Conservation (phyloP, 495 filamentous ascomycete species). For the Astrocystis sublimbata region DNA sequence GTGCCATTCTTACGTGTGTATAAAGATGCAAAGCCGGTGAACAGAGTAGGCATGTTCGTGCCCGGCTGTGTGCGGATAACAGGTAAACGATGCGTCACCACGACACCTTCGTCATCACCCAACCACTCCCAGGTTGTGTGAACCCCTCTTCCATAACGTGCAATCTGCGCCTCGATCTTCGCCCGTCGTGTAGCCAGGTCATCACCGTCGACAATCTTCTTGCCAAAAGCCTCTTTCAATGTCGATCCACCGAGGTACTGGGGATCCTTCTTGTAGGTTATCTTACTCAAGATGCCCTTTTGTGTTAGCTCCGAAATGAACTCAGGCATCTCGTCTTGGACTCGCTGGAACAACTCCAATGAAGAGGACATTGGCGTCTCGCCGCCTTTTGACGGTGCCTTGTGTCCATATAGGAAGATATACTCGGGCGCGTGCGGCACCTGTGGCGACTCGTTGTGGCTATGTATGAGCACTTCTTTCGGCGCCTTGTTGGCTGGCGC, state of each 20-base stretch:
- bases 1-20: conserved; percentile 34
- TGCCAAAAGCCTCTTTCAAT: conserved; percentile 54
- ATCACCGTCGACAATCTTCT: conserved; percentile 49
- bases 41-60: conserved; percentile 53
- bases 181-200: conserved; percentile 40
- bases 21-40: conserved; percentile 51
- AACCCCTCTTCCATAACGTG: conserved; percentile 40
- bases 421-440: conserved; percentile 57
- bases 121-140: conserved; percentile 49
- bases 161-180: conserved; percentile 57
- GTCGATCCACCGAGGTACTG: conserved; percentile 53
- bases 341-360: conserved; percentile 51
- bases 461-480: conserved; percentile 52
- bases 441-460: conserved; percentile 56
- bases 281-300: conserved; percentile 46
- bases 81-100: conserved; percentile 39
- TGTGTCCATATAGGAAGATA: conserved; percentile 50
- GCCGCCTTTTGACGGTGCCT: conserved; percentile 36
- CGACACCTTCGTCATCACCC: conserved; percentile 40
- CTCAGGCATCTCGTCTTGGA: conserved; percentile 48
- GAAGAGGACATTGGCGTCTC: conserved; percentile 56
- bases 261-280: conserved; percentile 48
- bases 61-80: conserved; percentile 50
- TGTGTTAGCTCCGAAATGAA: conserved; percentile 49
- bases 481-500: conserved; percentile 56